Conservation (phyloP, 2,329 filamentous ascomycete genomes). For the Penicillium brasilianum region DNA sequence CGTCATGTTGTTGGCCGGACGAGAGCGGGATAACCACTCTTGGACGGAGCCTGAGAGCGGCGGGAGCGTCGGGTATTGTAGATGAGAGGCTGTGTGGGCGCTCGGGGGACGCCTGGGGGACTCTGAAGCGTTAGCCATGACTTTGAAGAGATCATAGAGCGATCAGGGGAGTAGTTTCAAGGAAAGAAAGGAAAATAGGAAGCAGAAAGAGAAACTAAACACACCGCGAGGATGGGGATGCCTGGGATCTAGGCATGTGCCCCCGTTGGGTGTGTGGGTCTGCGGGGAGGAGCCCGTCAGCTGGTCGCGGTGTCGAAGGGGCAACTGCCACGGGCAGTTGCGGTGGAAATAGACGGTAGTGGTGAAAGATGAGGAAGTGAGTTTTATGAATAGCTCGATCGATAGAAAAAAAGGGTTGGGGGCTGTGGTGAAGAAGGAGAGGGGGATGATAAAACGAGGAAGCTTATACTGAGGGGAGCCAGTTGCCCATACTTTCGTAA, state of each 20-base stretch:
- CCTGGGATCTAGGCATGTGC: slow-evolving; percentile 24
- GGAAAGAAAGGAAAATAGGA: slow-evolving; percentile 6
- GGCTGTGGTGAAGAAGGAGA: not conserved
- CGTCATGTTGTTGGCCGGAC: slow-evolving; percentile 49
- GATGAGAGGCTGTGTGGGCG: slow-evolving; percentile 35
- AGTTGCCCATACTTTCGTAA: slow-evolving; percentile 3
- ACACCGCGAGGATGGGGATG: slow-evolving; percentile 22
- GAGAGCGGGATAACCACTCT: slow-evolving; percentile 49
- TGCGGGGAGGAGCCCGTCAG: slow-evolving; percentile 26
- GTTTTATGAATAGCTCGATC: not conserved
- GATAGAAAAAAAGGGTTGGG: not conserved
- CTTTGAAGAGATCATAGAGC: slow-evolving; percentile 17
- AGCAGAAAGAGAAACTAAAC: slow-evolving; percentile 16
- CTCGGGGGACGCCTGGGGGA: slow-evolving; percentile 36
- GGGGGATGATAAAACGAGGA: not conserved
- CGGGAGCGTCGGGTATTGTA: slow-evolving; percentile 50
- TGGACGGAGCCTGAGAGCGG: slow-evolving; percentile 46
- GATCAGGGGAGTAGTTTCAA: not conserved
- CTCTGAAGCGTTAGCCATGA: slow-evolving; percentile 48
- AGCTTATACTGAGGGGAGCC: not conserved
- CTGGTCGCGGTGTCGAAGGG: slow-evolving; percentile 13
- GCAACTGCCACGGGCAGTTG: slow-evolving; percentile 6
- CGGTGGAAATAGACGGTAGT: not conserved
- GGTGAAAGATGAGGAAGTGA: not conserved
- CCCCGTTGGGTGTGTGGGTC: slow-evolving; percentile 24